A percentile compares a stretch with the other conserved stretches of the same genome.
These are phyloP conservation scores for Incumbomyces delicatus DNA, from an alignment of 2,329 filamentous ascomycete species.

Conservation along the genomic window DNA sequence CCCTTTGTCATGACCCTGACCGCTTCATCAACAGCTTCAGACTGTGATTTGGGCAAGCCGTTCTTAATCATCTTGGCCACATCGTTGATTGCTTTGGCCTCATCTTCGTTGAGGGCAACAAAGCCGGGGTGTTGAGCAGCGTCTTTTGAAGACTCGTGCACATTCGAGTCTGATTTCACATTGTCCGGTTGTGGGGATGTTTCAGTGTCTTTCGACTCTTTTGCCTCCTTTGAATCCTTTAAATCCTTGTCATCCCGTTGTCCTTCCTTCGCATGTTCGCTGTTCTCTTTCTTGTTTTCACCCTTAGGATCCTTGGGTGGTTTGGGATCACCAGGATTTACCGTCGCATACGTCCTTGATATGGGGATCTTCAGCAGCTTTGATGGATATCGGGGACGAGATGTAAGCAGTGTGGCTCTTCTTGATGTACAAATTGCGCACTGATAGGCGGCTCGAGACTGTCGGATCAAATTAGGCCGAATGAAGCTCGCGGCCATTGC, in stretches of 20 bases:
- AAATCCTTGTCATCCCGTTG: background rate
- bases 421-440: slow-evolving; percentile 39
- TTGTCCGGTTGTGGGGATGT: slow-evolving; percentile 37
- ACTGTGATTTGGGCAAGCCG: slow-evolving; percentile 53
- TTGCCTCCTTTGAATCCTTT: slow-evolving; percentile 16
- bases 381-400: slow-evolving; percentile 29
- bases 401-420: slow-evolving; percentile 27
- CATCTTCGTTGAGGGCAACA: slow-evolving; percentile 43
- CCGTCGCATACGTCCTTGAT: slow-evolving; percentile 34
- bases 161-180: slow-evolving; percentile 31
- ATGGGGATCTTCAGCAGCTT: slow-evolving; percentile 29
- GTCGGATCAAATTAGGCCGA: slow-evolving; percentile 18
- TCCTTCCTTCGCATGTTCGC: too few species aligned
- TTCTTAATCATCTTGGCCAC: slow-evolving; percentile 48
- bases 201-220: slow-evolving; percentile 26
- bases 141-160: slow-evolving; percentile 17
- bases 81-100: slow-evolving; percentile 49
- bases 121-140: slow-evolving; percentile 27
- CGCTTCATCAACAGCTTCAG: slow-evolving; percentile 48
- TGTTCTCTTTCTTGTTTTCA: slow-evolving; percentile 21
- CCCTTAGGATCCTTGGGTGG: slow-evolving; percentile 22
- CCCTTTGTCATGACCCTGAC: slow-evolving; percentile 55
- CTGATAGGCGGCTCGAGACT: slow-evolving; percentile 46
- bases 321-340: slow-evolving; percentile 36
- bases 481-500: slow-evolving; percentile 19